Evolutionary conservation across 345 rosid genomes (phyloP), one percentile per base, ranked within the genome.

Genomic region (Camelina sativa): DNA sequence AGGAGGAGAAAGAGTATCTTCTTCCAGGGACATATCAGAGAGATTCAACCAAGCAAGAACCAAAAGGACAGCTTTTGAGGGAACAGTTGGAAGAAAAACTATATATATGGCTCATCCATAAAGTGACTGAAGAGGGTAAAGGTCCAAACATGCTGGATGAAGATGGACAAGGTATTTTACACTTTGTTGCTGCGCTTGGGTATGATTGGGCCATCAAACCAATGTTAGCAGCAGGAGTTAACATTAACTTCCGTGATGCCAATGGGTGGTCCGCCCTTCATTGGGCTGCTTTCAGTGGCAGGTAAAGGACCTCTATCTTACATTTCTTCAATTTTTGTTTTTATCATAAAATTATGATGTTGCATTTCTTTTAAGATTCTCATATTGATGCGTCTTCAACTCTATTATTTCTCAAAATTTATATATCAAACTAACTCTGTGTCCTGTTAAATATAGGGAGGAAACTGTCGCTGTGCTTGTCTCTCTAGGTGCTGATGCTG

Each of bases 241-340:
- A 86, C 71, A 85, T 93, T 75, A 88, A 91, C 82, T 93, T 93
- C 78, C 98, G 97, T 69, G 98, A 93, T 79, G 80, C 71, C 11
- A 89, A 86, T 84, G 98, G 98, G 17, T 93, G 98, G 98, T 91
- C 98, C 50, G 96, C 97, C 4, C 93, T 93, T 77, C 98, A 93
- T 43, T 93, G 98, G 98, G 97, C 98, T 71, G 98, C 98, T 51
- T 91, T 71, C 69, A 84, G 81, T 76, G 96, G 98, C 85, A 91
- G 98, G 98, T 79, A 78, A 80, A 10, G 71, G 71, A 67, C 47
- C 62, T 80, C 77, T 69, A 65, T 69, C 72, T 79, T 28, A 60
- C 68, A 34, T 41, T 53, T 44, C 22, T 20, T 20, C 22, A 20
- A 20, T 20, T 20, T 20, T 20, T 59, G 6, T n/a, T 6, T 38